These are phyloP conservation scores for Gynostemma pentaphyllum DNA, from an alignment of 306 rosid genomes.

Conservation along the genomic window DNA sequence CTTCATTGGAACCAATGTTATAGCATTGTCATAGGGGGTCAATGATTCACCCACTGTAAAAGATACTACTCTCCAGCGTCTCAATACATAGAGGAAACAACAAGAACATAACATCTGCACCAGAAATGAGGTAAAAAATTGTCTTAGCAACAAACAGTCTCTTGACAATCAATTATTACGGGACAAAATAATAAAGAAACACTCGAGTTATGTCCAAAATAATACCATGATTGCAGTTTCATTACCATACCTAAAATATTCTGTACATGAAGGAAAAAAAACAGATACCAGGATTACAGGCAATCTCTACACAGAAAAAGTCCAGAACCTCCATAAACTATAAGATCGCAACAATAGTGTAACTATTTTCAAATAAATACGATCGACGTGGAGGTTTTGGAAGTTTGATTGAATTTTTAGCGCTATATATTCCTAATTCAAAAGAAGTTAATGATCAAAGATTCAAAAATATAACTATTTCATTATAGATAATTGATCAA, in stretches of 20 bases:
- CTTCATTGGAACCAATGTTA: constrained; percentile 50
- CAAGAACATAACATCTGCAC: constrained; percentile 79
- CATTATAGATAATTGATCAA: not conserved
- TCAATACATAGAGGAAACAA: constrained; percentile 56
- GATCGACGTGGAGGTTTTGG: too few relatives aligned
- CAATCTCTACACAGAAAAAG: not conserved
- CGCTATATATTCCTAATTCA: too few relatives aligned
- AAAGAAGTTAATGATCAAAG: too few relatives aligned
- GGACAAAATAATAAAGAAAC: not conserved
- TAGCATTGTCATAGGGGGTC: constrained; percentile 30
- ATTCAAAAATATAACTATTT: not conserved
- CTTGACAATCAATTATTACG: not conserved
- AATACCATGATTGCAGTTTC: not conserved
- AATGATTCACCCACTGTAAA: constrained; percentile 49
- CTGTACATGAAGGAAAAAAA: not conserved
- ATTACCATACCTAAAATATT: not conserved
- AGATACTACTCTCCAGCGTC: constrained; percentile 62
- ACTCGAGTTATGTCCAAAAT: not conserved
- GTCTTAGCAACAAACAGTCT: not conserved
- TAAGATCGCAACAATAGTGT: not conserved
- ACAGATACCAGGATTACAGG: not conserved
- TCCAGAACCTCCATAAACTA: not conserved
- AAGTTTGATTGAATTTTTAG: too few relatives aligned
- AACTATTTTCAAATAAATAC: too few relatives aligned
- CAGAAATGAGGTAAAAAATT: constrained; percentile 13